phyloP scores from a whole-genome alignment of 1,284 basidiomycete species.

The Cutaneotrichosporon sp. region DNA sequence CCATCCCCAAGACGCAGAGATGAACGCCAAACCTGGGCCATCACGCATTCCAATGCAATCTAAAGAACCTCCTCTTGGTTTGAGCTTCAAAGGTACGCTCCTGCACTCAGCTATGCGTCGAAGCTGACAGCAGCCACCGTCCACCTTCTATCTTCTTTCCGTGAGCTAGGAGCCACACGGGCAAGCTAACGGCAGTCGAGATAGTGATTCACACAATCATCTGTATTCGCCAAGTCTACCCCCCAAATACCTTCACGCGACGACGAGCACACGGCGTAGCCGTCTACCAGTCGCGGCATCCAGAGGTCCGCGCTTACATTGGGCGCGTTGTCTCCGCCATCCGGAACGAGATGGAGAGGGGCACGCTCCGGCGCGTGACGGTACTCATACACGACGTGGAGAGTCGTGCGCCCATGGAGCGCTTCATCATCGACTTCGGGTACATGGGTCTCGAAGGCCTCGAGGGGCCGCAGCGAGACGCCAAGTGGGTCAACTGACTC shows the following conservation, averaged over 20 bases:
- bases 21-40: slow-evolving; percentile 11
- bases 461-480: slow-evolving; percentile 62
- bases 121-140: slow-evolving; percentile 37
- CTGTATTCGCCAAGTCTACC: slow-evolving; percentile 86
- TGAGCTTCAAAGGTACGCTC: slow-evolving; percentile 17
- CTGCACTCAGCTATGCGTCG: not conserved
- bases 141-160: slow-evolving; percentile 43
- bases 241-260: slow-evolving; percentile 79
- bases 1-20: not conserved
- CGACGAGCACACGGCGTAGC: slow-evolving; percentile 85
- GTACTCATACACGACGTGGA: slow-evolving; percentile 73
- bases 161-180: slow-evolving; percentile 21
- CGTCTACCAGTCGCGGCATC: slow-evolving; percentile 88
- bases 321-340: slow-evolving; percentile 74
- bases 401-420: slow-evolving; percentile 59
- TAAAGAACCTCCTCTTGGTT: not conserved
- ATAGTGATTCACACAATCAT: slow-evolving; percentile 89
- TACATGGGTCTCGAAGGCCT: slow-evolving; percentile 72
- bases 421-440: slow-evolving; percentile 64
- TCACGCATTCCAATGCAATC: not conserved
- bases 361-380: slow-evolving; percentile 48
- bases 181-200: slow-evolving; percentile 69
- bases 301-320: slow-evolving; percentile 82
- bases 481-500: slow-evolving; percentile 35
- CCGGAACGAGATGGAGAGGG: slow-evolving; percentile 64